These are phyloP conservation scores for Cystobasidium slooffiae DNA, from an alignment of 1,284 basidiomycete species.

Conservation along the genomic window DNA sequence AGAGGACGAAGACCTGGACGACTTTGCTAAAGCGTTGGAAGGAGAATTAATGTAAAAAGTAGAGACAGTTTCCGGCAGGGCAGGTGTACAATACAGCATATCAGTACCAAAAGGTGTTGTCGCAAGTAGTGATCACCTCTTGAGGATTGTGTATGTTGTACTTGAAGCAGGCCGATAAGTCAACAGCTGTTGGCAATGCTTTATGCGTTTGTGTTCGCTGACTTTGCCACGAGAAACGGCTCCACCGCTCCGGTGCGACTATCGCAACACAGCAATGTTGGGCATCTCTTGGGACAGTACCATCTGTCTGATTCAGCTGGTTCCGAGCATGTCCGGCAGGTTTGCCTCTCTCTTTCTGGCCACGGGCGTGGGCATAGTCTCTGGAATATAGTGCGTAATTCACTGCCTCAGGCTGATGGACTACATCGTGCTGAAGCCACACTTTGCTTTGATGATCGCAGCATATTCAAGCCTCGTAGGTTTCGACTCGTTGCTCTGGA, in stretches of 20 bases:
- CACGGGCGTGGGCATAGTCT: constrained; percentile 18
- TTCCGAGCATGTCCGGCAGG: constrained; percentile 26
- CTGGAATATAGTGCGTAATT: constrained; percentile 35
- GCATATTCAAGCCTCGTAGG: constrained; percentile 41
- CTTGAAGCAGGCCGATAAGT: background rate
- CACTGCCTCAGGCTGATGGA: background rate
- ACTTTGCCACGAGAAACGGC: no score
- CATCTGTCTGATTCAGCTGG: background rate
- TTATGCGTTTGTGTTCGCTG: no score
- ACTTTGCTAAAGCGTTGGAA: constrained; percentile 42
- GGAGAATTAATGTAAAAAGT: constrained; percentile 27
- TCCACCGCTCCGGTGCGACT: no score
- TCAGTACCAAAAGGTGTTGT: no score
- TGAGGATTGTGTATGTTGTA: background rate
- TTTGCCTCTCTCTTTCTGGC: constrained; percentile 29
- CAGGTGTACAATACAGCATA: background rate
- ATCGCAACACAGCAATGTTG: no score
- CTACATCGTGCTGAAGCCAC: background rate
- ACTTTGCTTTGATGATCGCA: background rate
- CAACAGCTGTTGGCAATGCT: background rate
- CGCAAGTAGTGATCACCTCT: no score
- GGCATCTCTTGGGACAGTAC: background rate
- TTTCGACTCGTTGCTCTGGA: background rate
- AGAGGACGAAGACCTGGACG: constrained; percentile 38
- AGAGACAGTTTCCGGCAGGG: background rate